Conservation (phyloP, 2,329 filamentous ascomycete species). For the Gremmenia infestans region DNA sequence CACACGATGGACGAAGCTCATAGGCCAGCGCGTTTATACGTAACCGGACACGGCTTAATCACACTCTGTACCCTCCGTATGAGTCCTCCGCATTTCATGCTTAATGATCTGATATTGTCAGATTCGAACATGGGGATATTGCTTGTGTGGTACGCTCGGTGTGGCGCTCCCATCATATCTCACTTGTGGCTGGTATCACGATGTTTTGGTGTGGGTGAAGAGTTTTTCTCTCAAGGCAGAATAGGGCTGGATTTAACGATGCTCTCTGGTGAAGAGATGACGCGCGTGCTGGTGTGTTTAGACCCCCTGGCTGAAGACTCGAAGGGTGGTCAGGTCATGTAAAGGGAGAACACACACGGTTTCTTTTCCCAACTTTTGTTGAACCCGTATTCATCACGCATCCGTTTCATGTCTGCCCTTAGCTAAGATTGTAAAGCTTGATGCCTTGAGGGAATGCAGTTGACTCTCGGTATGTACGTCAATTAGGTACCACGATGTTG, state of each 20-base stretch:
- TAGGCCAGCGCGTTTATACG: neutral
- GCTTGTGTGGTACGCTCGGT: neutral
- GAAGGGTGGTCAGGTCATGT: neutral
- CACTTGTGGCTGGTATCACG: neutral
- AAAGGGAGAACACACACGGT: too few relatives aligned
- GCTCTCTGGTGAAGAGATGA: neutral
- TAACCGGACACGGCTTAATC: neutral
- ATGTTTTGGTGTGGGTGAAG: neutral
- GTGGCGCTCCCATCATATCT: neutral
- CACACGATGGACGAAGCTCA: neutral
- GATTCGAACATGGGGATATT: neutral
- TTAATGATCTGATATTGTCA: conserved; percentile 2
- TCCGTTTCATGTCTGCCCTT: too few relatives aligned
- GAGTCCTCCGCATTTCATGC: neutral
- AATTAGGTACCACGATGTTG: too few relatives aligned
- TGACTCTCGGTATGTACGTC: too few relatives aligned
- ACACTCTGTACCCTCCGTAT: neutral
- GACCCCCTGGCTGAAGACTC: neutral
- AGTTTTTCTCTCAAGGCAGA: neutral
- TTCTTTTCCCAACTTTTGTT: too few relatives aligned
- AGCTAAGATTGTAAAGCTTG: too few relatives aligned
- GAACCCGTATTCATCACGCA: too few relatives aligned
- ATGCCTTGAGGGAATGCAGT: too few relatives aligned
- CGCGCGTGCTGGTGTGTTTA: neutral
- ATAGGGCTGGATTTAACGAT: neutral